These are phyloP conservation scores for Collybia nuda DNA, from an alignment of 768 basidiomycete species.

Conservation along the genomic window DNA sequence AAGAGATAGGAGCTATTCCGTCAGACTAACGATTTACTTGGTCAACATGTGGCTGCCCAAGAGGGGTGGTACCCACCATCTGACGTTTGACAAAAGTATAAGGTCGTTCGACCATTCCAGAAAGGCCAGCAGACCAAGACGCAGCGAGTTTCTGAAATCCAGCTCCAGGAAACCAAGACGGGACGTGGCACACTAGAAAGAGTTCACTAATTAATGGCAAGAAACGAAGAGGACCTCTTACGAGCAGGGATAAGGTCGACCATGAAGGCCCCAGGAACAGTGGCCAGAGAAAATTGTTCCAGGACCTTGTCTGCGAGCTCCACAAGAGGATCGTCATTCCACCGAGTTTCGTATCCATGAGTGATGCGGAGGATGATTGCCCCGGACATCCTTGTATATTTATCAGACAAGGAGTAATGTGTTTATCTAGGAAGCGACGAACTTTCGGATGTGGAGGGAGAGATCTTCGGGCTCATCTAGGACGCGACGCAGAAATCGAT, in stretches of 20 bases:
- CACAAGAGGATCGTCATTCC: conserved; percentile 38
- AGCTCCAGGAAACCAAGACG: conserved; percentile 61
- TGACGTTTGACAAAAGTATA: conserved; percentile 42
- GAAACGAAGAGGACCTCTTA: conserved; percentile 16
- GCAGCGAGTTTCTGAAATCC: conserved; percentile 48
- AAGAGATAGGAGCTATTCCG: conserved; percentile 54
- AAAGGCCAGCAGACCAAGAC: conserved; percentile 40
- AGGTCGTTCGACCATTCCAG: conserved; percentile 47
- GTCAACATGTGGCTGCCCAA: neutral
- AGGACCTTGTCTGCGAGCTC: conserved; percentile 35
- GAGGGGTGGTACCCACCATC: conserved; percentile 29
- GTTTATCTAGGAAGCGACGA: conserved; percentile 13
- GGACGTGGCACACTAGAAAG: conserved; percentile 41
- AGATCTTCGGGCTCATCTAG: conserved; percentile 33
- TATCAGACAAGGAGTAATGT: neutral
- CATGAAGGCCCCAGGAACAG: conserved; percentile 42
- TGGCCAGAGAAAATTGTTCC: conserved; percentile 35
- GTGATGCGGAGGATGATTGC: conserved; percentile 44
- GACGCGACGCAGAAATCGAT: conserved; percentile 35
- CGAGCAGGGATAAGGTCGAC: conserved; percentile 52
- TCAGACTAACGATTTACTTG: conserved; percentile 37
- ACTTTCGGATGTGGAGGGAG: conserved; percentile 34
- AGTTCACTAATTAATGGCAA: neutral
- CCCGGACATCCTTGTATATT: conserved; percentile 33
- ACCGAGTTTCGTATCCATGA: conserved; percentile 41